phyloP scores from a whole-genome alignment of 2,329 filamentous ascomycete genomes.

The Pseudogymnoascus sp. region DNA sequence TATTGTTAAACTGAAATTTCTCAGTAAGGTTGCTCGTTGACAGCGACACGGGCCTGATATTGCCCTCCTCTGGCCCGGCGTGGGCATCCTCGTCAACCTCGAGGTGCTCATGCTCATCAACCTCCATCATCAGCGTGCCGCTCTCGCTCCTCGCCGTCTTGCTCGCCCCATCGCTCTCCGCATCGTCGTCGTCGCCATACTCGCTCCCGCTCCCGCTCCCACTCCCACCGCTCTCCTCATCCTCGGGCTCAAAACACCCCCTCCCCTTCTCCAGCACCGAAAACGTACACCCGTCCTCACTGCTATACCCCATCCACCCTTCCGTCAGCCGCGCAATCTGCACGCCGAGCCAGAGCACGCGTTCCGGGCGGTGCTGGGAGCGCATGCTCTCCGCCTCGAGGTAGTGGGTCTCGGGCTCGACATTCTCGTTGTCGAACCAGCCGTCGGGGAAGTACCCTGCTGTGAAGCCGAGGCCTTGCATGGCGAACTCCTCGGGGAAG shows the following conservation, averaged over 20 bases:
- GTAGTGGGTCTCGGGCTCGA: slow-evolving; percentile 21
- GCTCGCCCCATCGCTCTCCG: neutral
- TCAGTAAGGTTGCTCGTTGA: no score
- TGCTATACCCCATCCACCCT: neutral
- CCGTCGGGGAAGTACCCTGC: slow-evolving; percentile 20
- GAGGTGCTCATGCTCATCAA: no score
- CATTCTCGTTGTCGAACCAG: slow-evolving; percentile 22
- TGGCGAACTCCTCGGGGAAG: no score
- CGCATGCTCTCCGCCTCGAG: slow-evolving; percentile 12
- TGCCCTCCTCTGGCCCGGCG: no score
- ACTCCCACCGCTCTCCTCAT: no score
- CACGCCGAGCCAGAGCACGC: neutral
- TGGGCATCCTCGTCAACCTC: no score
- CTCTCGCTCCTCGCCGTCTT: neutral
- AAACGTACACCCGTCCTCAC: neutral
- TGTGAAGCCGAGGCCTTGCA: slow-evolving; percentile 20
- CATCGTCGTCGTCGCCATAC: neutral
- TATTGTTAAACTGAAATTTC: no score
- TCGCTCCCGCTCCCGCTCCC: neutral
- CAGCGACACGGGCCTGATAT: no score
- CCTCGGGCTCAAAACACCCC: no score
- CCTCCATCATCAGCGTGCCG: neutral
- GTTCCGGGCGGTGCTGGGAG: neutral
- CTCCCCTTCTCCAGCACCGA: no score
- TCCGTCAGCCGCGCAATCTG: neutral